These are phyloP conservation scores for Cucurbita ficifolia DNA, from an alignment of 306 rosid species.

Conservation along the genomic window DNA sequence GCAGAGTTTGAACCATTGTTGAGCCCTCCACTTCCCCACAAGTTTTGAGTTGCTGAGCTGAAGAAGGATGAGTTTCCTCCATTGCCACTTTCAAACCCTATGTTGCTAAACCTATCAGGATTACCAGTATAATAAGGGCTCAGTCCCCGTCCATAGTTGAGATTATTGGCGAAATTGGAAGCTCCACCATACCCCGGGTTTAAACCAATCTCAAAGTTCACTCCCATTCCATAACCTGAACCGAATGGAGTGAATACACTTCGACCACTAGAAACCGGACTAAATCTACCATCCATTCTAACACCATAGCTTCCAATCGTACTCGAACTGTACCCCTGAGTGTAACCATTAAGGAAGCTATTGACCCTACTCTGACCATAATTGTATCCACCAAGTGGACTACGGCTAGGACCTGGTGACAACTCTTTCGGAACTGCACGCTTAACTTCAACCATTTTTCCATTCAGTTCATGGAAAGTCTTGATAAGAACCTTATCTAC, in stretches of 20 bases:
- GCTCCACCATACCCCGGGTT: conserved; percentile 65
- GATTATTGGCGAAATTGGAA: conserved; percentile 52
- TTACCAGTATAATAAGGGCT: conserved; percentile 60
- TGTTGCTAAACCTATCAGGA: conserved; percentile 53
- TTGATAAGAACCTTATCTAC: conserved; percentile 76
- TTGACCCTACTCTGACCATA: conserved; percentile 66
- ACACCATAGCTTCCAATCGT: conserved; percentile 71
- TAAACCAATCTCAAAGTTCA: conserved; percentile 74
- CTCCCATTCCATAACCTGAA: conserved; percentile 72
- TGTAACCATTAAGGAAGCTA: conserved; percentile 69
- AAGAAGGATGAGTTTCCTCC: conserved; percentile 69
- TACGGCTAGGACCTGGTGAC: conserved; percentile 82
- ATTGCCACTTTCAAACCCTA: conserved; percentile 52
- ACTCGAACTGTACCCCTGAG: conserved; percentile 68
- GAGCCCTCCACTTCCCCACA: conserved; percentile 84
- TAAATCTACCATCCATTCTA: conserved; percentile 62
- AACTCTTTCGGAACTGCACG: conserved; percentile 97
- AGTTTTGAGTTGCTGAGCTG: conserved; percentile 55
- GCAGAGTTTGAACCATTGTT: conserved; percentile 57
- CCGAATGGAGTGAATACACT: conserved; percentile 70
- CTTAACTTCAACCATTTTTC: conserved; percentile 99
- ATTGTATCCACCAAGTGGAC: conserved; percentile 66
- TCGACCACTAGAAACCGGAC: conserved; percentile 74
- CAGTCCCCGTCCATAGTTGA: conserved; percentile 66
- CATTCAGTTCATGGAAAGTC: conserved; percentile 90